phyloP scores from a whole-genome alignment of 1,139 yeast genomes.

The Protomyces gravidus region DNA sequence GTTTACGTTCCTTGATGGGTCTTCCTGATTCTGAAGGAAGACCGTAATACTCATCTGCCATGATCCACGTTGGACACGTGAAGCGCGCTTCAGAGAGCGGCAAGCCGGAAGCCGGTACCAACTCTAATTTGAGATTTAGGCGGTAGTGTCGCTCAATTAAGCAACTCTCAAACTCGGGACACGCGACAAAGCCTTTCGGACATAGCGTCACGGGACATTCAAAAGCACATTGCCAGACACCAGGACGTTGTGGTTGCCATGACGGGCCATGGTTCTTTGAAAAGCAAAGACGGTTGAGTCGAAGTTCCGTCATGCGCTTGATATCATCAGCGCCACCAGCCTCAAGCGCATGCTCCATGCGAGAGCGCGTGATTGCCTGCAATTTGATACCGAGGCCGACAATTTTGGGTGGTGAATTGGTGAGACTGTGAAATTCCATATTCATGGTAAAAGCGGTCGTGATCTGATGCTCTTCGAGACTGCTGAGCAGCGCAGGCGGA shows the following conservation, averaged over 20 bases:
- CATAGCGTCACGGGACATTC: conserved; percentile 24
- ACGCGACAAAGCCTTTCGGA: conserved; percentile 24
- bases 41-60: conserved; percentile 27
- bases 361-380: conserved; percentile 19
- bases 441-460: conserved; percentile 11
- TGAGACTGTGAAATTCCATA: conserved; percentile 23
- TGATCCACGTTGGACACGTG: conserved; percentile 22
- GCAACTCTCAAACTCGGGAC: conserved; percentile 26
- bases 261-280: conserved; percentile 7
- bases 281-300: conserved; percentile 14
- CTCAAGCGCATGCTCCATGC: conserved; percentile 19
- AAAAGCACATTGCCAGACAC: conserved; percentile 15
- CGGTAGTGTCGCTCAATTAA: conserved; percentile 16
- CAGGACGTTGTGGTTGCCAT: conserved; percentile 23
- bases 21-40: conserved; percentile 18
- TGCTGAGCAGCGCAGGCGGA: conserved; percentile 24
- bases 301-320: conserved; percentile 11
- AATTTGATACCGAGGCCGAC: conserved; percentile 17
- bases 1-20: conserved; percentile 8
- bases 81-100: conserved; percentile 15
- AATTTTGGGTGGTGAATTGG: conserved; percentile 21
- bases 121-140: conserved; percentile 15
- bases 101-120: conserved; percentile 4
- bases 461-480: conserved; percentile 25
- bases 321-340: conserved; percentile 8